Evolutionary conservation across 257 asterid genomes (phyloP), one percentile per base, ranked within the genome.

Genomic region (Eucommia ulmoides): DNA sequence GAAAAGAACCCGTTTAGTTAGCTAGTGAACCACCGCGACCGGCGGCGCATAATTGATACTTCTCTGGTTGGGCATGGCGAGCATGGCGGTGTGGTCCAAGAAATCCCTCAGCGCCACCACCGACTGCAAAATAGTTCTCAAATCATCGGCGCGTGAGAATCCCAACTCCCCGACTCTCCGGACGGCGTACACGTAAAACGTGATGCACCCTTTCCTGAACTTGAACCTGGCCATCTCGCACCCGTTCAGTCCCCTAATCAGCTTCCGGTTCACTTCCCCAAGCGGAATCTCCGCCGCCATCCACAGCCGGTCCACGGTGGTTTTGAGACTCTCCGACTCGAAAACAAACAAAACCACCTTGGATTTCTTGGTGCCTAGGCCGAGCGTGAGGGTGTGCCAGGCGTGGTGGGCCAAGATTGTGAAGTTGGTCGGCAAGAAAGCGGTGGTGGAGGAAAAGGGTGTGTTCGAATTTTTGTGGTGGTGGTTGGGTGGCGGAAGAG

Each of bases 381-480:
- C 97, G 1, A 91, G 60, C 0, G 99, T 86, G 14, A 91, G 80
- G 0, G 99, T 91, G 65, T 91, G 95, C 97, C 99, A 91, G 6
- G 99, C 99, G 59, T 79, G 92, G 70, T 91, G 99, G 0, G 99
- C 99, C 20, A 91, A 78, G 64, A 91, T 91, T 20, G 99, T 91
- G 80, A 91, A 91, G 59, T 91, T 91, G 15, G 95, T 86, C 7
- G 99, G 97, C 33, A 91, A 55, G 63, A 64, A 91, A 0, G 84
- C 83, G 42, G 94, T 73, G 53, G 88, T 72, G 46, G 99, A 91
- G n/a, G 85, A 59, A 56, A 91, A 77, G 0, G 69, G 63, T 0
- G 63, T 61, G 10, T 17, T 20, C n/a, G 33, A 1, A 50, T 41
- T 24, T 45, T 44, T 1, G 23, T 24, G 59, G 24, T 23, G 38